Conservation (phyloP, 257 asterid genomes). For the Solanum bulbocastanum region DNA sequence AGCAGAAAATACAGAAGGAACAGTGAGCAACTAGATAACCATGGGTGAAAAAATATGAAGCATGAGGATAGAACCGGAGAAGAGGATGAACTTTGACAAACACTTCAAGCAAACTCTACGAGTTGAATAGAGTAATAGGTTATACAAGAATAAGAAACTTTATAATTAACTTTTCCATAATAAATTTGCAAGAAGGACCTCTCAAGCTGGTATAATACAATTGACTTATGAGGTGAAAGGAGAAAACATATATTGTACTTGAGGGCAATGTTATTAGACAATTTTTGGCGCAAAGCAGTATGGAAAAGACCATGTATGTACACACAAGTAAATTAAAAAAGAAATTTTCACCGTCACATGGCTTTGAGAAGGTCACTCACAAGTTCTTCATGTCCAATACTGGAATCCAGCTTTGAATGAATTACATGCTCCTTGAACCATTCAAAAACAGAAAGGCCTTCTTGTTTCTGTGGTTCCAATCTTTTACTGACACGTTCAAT, state of each 20-base stretch:
- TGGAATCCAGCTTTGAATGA: conserved; percentile 63
- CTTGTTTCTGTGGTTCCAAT: conserved; percentile 52
- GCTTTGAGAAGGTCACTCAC: conserved; percentile 33
- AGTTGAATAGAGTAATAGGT: neutral
- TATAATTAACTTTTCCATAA: neutral
- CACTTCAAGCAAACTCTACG: neutral
- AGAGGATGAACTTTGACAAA: neutral
- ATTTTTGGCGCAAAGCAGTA: neutral
- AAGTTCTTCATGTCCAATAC: conserved; percentile 82
- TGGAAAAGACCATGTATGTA: neutral
- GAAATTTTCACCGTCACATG: neutral
- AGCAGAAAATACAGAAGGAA: neutral
- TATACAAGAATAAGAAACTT: neutral
- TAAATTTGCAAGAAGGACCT: neutral
- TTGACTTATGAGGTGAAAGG: neutral
- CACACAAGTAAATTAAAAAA: neutral
- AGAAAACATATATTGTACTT: neutral
- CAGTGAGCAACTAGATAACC: neutral
- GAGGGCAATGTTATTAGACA: neutral
- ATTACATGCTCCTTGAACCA: conserved; percentile 81
- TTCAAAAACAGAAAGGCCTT: conserved; percentile 46
- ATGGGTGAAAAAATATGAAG: neutral
- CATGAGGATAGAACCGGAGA: neutral
- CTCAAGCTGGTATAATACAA: neutral
- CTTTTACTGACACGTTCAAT: conserved; percentile 55